These are phyloP conservation scores for Trichosporon asahii DNA, from an alignment of 1,284 basidiomycete genomes.

Conservation along the genomic window DNA sequence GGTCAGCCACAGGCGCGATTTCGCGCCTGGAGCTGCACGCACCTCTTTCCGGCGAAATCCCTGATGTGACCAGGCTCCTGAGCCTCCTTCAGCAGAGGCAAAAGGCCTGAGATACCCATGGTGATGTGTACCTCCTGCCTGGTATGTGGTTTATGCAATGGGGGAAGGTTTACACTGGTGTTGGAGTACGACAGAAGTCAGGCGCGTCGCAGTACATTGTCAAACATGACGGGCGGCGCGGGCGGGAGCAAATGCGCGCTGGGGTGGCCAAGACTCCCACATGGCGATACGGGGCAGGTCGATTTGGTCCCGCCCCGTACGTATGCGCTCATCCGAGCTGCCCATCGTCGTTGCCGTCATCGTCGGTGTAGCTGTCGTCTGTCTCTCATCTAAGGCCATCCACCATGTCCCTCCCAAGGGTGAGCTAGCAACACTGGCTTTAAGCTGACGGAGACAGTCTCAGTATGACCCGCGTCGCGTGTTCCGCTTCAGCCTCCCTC, in stretches of 20 bases:
- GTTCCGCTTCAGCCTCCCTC: conserved; percentile 58
- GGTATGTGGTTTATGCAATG: not conserved
- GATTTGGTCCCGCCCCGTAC: not conserved
- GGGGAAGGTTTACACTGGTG: not conserved
- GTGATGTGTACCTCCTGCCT: conserved; percentile 1
- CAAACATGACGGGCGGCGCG: conserved; percentile 4
- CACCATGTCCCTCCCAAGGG: conserved; percentile 33
- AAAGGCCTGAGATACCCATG: conserved; percentile 92
- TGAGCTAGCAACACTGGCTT: conserved; percentile 10
- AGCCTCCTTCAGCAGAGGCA: conserved; percentile 88
- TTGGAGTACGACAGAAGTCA: conserved; percentile 12
- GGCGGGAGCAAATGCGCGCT: not conserved
- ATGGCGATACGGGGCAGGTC: not conserved
- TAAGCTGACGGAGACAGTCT: conserved; percentile 44
- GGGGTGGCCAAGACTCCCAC: not conserved
- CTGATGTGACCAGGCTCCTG: conserved; percentile 72
- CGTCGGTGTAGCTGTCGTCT: not conserved
- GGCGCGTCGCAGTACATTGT: conserved; percentile 20
- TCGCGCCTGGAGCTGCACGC: conserved; percentile 19
- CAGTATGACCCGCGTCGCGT: conserved; percentile 84
- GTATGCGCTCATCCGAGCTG: conserved; percentile 10
- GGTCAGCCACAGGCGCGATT: conserved; percentile 1
- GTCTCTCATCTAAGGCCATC: conserved; percentile 6
- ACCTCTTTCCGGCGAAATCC: conserved; percentile 74
- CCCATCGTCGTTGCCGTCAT: conserved; percentile 14